Conservation (phyloP, 192 early-diverging fungal genomes). For the Entrophospora sp. region DNA sequence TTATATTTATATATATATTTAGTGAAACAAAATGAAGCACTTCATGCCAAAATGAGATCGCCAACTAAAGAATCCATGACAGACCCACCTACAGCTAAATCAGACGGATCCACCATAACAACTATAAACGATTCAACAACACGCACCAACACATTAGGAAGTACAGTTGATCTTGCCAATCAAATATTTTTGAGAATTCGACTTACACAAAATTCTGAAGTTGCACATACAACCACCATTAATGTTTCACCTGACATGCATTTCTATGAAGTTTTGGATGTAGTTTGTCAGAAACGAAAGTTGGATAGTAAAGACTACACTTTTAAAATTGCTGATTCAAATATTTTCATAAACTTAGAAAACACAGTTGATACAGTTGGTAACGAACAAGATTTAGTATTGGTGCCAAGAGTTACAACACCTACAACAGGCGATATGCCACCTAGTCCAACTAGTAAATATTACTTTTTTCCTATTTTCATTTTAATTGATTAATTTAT, state of each 20-base stretch:
- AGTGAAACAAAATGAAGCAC: conserved; percentile 30
- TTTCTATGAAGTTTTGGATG: conserved; percentile 71
- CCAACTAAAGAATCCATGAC: background rate
- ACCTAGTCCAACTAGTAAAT: background rate
- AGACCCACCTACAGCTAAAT: background rate
- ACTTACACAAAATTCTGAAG: conserved; percentile 46
- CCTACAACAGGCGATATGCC: background rate
- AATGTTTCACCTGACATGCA: conserved; percentile 61
- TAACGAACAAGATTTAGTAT: conserved; percentile 54
- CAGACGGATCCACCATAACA: background rate
- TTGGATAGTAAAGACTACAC: conserved; percentile 80
- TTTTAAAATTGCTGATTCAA: conserved; percentile 70
- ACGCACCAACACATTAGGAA: background rate
- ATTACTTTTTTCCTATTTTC: background rate
- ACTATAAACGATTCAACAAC: background rate
- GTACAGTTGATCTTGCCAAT: conserved; percentile 25
- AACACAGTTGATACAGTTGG: conserved; percentile 63
- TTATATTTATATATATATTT: background rate
- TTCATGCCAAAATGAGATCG: background rate
- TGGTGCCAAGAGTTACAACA: conserved; percentile 39
- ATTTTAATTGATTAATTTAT: background rate
- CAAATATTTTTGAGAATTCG: conserved; percentile 46
- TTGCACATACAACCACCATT: conserved; percentile 87
- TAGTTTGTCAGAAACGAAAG: conserved; percentile 82
- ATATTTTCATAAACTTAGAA: conserved; percentile 68